These are phyloP conservation scores for Apocynum venetum DNA, from an alignment of 257 asterid species.

Conservation along the genomic window DNA sequence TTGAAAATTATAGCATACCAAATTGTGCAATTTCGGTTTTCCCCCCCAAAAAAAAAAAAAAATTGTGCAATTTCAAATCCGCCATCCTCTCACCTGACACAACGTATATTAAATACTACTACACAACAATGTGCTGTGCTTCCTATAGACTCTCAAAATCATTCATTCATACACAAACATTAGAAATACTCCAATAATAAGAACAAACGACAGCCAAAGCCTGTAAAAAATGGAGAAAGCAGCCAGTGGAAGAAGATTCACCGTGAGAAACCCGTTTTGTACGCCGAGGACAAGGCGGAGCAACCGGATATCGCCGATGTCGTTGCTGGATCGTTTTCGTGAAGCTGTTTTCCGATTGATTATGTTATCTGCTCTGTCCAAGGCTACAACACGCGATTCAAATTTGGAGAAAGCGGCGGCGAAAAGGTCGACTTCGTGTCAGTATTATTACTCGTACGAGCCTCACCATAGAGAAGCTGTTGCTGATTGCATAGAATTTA, in stretches of 20 bases:
- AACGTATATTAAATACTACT: not conserved
- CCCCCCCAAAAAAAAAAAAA: too few relatives aligned
- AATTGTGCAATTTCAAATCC: not conserved
- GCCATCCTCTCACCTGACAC: conserved; percentile 5
- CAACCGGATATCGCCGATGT: conserved; percentile 24
- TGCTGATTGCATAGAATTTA: conserved; percentile 47
- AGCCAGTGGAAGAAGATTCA: conserved; percentile 4
- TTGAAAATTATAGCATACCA: too few relatives aligned
- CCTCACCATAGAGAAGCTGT: conserved; percentile 38
- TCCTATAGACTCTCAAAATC: conserved; percentile 15
- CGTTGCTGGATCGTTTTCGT: conserved; percentile 43
- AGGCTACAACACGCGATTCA: conserved; percentile 1
- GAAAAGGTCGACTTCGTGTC: conserved; percentile 1
- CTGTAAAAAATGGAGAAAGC: conserved; percentile 13
- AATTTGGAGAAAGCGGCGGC: not conserved
- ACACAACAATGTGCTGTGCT: not conserved
- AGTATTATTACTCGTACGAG: conserved; percentile 12
- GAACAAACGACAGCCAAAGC: not conserved
- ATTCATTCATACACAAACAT: not conserved
- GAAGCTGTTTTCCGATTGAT: conserved; percentile 39
- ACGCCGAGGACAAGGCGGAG: conserved; percentile 27
- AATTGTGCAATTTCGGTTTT: too few relatives aligned
- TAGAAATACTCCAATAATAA: not conserved
- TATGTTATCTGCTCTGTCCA: conserved; percentile 38
- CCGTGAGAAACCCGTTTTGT: conserved; percentile 31